Base-by-base conservation (phyloP, 768 basidiomycete genomes). In the Suillus paluster region DNA sequence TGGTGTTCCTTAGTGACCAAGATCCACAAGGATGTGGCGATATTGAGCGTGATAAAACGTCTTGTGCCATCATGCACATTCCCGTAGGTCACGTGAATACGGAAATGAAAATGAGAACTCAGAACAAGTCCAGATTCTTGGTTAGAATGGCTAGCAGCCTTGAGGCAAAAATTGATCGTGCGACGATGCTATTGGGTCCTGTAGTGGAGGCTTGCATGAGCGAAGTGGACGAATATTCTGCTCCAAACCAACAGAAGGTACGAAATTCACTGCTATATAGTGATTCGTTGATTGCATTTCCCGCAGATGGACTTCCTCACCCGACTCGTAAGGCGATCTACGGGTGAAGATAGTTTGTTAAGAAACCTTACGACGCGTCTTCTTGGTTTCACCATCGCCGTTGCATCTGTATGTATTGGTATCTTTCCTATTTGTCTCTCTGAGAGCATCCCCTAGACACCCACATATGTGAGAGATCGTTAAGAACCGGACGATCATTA, bases 41-140 rank as follows among this genome's bases (percentile, higher is more conserved):
- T 46, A 23, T 71, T 61, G 8, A 67, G 61, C 0, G 21, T 23
- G 4, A 30, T 75, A 1, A 60, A 79, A 19, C 61, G 60, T 6
- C 12, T 70, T 0, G 72, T 80, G 33, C 82, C 82, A 0, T 27
- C 58, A 0, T 69, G 74, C 17, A 36, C 80, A 53, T 67, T 67
- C 57, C 72, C 72, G 78, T 79, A 57, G 52, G 67, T 65, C 19
- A 5, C 57, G 7, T 5, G 58, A 49, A 36, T n/a, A 15, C 5
- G 1, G 2, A 46, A 9, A 27, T 3, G 52, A n/a, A 25, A 6
- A 6, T 15, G 14, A 21, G 44, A 21, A 52, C 23, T 61, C 15
- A 45, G 39, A 39, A 48, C 14, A 23, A 46, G 17, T 30, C 12
- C 45, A 75, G 73, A 5, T 41, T 71, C 4, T 68, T 64, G 15